Conservation (phyloP, 2,329 filamentous ascomycete genomes). For the Cytospora chrysosperma region DNA sequence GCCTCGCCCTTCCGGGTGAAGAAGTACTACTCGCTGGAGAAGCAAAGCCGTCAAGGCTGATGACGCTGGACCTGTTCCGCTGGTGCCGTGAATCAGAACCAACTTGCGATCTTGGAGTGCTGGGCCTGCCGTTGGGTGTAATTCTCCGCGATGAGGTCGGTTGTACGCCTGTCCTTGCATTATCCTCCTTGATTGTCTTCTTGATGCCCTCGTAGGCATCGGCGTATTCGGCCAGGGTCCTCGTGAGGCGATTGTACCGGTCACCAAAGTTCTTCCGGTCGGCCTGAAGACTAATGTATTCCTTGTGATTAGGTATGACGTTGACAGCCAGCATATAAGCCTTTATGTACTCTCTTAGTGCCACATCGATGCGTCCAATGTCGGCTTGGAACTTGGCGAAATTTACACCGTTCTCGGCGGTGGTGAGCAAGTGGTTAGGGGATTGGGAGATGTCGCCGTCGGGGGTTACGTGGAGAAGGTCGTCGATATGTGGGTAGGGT, state of each 20-base stretch:
- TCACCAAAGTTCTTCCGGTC: conserved; percentile 50
- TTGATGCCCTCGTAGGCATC: conserved; percentile 58
- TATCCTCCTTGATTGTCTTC: conserved; percentile 60
- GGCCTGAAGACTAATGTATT: conserved; percentile 64
- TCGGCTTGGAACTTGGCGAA: conserved; percentile 62
- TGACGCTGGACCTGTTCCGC: background rate
- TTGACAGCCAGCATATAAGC: conserved; percentile 75
- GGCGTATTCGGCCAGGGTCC: conserved; percentile 48
- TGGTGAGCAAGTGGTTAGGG: conserved; percentile 52
- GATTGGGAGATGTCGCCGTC: conserved; percentile 50
- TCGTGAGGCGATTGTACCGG: conserved; percentile 50
- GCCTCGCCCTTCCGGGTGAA: conserved; percentile 39
- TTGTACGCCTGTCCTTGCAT: conserved; percentile 58
- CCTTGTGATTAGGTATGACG: conserved; percentile 71
- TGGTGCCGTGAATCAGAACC: background rate
- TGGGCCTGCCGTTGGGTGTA: conserved; percentile 4
- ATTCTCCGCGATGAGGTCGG: conserved; percentile 36
- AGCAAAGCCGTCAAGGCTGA: background rate
- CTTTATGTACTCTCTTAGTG: conserved; percentile 80
- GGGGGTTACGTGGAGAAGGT: conserved; percentile 46
- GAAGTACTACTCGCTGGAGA: background rate
- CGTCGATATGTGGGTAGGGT: conserved; percentile 54
- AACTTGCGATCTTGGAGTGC: background rate
- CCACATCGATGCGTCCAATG: conserved; percentile 68
- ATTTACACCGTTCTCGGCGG: conserved; percentile 52